phyloP scores from a whole-genome alignment of 345 rosid species.

The Lumnitzera littorea region DNA sequence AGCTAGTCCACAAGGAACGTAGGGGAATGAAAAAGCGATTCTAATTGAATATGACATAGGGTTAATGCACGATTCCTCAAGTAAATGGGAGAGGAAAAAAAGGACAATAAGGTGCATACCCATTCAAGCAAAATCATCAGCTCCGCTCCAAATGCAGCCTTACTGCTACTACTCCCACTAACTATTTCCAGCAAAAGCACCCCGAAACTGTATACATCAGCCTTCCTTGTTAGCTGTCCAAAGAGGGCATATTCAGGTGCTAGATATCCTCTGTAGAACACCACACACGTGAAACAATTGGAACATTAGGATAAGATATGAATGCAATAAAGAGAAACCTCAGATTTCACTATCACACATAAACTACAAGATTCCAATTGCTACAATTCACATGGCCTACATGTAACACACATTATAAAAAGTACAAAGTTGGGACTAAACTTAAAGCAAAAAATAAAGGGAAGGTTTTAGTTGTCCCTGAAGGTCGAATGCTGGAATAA shows the following conservation, averaged over 20 bases:
- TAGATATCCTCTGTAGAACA: constrained; percentile 69
- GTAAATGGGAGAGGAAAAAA: too few relatives aligned
- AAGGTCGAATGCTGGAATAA: too few relatives aligned
- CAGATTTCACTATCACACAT: too few relatives aligned
- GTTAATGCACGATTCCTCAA: neutral
- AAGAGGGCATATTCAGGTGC: constrained; percentile 91
- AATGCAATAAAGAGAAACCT: neutral
- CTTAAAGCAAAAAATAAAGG: too few relatives aligned
- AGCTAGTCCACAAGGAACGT: too few relatives aligned
- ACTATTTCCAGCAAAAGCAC: constrained; percentile 76
- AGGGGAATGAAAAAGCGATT: too few relatives aligned
- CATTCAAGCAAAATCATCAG: constrained; percentile 74
- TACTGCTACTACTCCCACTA: constrained; percentile 74
- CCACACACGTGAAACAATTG: neutral
- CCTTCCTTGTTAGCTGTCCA: constrained; percentile 88
- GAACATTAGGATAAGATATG: neutral
- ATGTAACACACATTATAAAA: too few relatives aligned
- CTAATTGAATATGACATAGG: too few relatives aligned
- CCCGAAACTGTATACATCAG: constrained; percentile 92
- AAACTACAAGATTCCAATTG: too few relatives aligned
- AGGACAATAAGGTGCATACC: constrained; percentile 33
- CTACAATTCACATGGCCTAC: too few relatives aligned
- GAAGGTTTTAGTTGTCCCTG: too few relatives aligned
- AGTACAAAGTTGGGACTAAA: too few relatives aligned
- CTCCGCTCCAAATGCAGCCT: constrained; percentile 71